Conservation (phyloP, 495 filamentous ascomycete genomes). For the Aspergillus coremiiformis region DNA sequence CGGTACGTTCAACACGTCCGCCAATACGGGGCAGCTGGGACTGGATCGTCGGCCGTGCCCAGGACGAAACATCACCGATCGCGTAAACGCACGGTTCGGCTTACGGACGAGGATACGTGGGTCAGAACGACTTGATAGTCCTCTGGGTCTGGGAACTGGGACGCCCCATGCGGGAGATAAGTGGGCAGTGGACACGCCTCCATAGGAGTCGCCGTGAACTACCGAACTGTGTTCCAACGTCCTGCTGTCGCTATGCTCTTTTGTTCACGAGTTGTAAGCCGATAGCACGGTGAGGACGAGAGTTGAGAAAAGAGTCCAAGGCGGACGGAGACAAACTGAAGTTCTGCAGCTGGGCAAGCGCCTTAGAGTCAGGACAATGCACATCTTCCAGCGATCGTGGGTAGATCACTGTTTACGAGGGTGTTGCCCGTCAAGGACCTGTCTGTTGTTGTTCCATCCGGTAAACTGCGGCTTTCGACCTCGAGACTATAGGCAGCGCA, state of each 20-base stretch:
- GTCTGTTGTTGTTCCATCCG: not conserved
- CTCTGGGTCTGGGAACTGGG: slow-evolving; percentile 24
- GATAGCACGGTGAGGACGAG: not conserved
- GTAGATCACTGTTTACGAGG: not conserved
- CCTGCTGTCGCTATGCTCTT: not conserved
- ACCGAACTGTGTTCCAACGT: slow-evolving; percentile 35
- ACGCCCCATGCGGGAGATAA: slow-evolving; percentile 46
- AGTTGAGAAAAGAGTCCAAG: not conserved
- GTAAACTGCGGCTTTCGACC: not conserved
- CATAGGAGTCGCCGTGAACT: slow-evolving; percentile 50
- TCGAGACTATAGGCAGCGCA: not conserved
- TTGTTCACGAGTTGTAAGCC: not conserved
- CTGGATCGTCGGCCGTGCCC: slow-evolving; percentile 28
- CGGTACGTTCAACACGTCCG: no score
- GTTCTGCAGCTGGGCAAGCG: not conserved
- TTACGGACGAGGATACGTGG: slow-evolving; percentile 34
- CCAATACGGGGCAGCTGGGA: slow-evolving; percentile 32
- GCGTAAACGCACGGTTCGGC: slow-evolving; percentile 44
- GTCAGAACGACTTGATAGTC: slow-evolving; percentile 33
- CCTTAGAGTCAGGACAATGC: no score
- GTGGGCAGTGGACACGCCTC: slow-evolving; percentile 43
- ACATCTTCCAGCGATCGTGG: not conserved
- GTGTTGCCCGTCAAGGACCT: no score
- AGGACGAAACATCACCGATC: slow-evolving; percentile 34
- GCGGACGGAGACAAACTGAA: not conserved